Percentiles rank a stretch among this genome's conserved stretches.
These are phyloP conservation scores for Endotrypanum monterogeii DNA, from an alignment of 208 protist species.

Conservation along the genomic window DNA sequence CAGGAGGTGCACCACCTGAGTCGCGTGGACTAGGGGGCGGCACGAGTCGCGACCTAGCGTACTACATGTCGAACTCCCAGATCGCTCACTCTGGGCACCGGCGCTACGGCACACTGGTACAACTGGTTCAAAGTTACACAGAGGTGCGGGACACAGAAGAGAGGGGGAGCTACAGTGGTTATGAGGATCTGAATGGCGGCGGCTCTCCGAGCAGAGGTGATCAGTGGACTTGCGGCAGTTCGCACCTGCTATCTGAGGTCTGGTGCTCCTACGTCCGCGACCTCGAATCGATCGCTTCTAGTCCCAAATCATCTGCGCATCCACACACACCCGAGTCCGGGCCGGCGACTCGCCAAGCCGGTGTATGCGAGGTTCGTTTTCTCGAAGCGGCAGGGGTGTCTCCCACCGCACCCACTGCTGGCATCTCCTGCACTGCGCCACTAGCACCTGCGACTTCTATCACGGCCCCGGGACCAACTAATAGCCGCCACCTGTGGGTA, in stretches of 20 bases:
- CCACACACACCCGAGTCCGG: too few species aligned
- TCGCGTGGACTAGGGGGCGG: neutral
- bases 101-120: slow-evolving; percentile 12
- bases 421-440: neutral
- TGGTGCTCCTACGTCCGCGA: slow-evolving; percentile 21
- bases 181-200: neutral
- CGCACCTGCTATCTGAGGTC: slow-evolving; percentile 10
- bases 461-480: neutral
- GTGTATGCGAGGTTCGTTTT: slow-evolving; percentile 25
- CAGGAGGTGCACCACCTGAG: neutral
- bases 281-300: neutral
- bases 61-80: slow-evolving; percentile 14
- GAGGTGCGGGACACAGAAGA: neutral
- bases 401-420: neutral
- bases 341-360: neutral
- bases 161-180: neutral
- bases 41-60: slow-evolving; percentile 12
- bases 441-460: neutral
- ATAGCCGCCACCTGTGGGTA: slow-evolving; percentile 26
- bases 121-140: slow-evolving; percentile 30
- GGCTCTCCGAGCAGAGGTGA: neutral
- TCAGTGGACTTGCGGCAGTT: neutral
- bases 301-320: neutral
- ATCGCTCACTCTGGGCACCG: neutral
- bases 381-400: slow-evolving; percentile 1